Evolutionary conservation across 2,329 filamentous ascomycete genomes (phyloP).

Genomic region (Fusarium longipes): DNA sequence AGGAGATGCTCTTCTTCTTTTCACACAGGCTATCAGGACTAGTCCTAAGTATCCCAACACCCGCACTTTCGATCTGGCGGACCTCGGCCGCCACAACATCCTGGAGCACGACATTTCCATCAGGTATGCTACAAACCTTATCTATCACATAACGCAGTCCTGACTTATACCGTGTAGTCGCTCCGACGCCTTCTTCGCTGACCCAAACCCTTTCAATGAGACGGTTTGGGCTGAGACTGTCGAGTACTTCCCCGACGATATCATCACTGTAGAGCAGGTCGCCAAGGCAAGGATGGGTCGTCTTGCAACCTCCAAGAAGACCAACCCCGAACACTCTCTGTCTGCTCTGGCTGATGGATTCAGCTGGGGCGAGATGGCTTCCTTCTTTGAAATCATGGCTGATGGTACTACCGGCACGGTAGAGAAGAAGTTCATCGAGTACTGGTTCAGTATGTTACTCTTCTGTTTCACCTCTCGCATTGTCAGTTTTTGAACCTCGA

Average conservation of each 20-base stretch:
- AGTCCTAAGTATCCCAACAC: not conserved
- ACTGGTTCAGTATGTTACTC: constrained; percentile 10
- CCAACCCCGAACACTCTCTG: constrained; percentile 4
- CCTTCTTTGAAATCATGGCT: constrained; percentile 22
- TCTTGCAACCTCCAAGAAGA: not conserved
- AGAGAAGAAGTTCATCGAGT: constrained; percentile 15
- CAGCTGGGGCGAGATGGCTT: constrained; percentile 20
- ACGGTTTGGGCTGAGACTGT: constrained; percentile 8
- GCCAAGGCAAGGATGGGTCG: constrained; percentile 13
- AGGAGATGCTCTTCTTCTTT: constrained; percentile 2
- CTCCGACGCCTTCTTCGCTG: constrained; percentile 8
- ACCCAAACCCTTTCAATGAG: constrained; percentile 6
- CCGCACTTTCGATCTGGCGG: not conserved
- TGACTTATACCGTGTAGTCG: not conserved
- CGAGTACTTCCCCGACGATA: not conserved
- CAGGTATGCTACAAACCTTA: not conserved
- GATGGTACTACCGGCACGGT: constrained; percentile 15
- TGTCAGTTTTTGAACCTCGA: fast-evolving
- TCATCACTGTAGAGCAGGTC: constrained; percentile 11
- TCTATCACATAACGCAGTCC: fast-evolving
- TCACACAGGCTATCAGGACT: constrained; percentile 10
- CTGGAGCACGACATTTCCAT: constrained; percentile 14
- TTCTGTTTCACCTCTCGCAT: fast-evolving
- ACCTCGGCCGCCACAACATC: constrained; percentile 5
- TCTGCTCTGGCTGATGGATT: constrained; percentile 2